Base-by-base conservation (phyloP, 208 protist species). In the Tritrichomonas musculus region DNA sequence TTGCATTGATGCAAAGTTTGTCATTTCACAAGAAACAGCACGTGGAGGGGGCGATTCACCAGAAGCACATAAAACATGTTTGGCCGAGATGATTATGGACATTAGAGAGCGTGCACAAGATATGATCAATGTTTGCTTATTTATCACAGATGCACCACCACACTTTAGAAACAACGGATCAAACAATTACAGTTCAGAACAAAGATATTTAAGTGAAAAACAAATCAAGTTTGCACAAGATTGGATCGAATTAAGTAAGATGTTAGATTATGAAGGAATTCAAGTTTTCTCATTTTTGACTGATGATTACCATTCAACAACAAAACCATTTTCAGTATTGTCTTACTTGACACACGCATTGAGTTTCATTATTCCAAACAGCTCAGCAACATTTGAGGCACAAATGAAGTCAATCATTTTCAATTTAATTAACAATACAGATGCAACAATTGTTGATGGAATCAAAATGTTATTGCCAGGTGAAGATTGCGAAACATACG, bases 21-120 rank as follows among this genome's bases (percentile, higher is more conserved):
- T 25, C 11, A 69, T 69, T 25, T n/a, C 8, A n/a, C 20, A 13
- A 69, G 64, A 69, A 69, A 17, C 17, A 33, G 64, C 64, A 5
- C 11, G 3, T 33, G 64, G 64, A n/a, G 64, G 64, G 11, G 64
- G 64, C 5, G 64, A 69, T 69, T 5, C 11, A 69, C 22, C 64
- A 69, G 64, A 69, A 69, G 64, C 64, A 69, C 64, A 69, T 69
- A 69, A 69, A 69, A 69, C 64, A 69, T 69, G 64, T 69, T 69
- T 69, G 27, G 11, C 11, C 30, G 64, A 69, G 30, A 69, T 69
- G 5, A 5, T 33, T 69, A n/a, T n/a, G 5, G 64, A 69, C 30
- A n/a, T 69, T 33, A 13, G 3, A 69, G 3, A 17, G 30, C 30
- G 17, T n/a, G 3, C 11, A n/a, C 11, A n/a, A 8, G 25, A 69